phyloP scores from a whole-genome alignment of 2,329 filamentous ascomycete genomes.

The Passalora sequoiae region DNA sequence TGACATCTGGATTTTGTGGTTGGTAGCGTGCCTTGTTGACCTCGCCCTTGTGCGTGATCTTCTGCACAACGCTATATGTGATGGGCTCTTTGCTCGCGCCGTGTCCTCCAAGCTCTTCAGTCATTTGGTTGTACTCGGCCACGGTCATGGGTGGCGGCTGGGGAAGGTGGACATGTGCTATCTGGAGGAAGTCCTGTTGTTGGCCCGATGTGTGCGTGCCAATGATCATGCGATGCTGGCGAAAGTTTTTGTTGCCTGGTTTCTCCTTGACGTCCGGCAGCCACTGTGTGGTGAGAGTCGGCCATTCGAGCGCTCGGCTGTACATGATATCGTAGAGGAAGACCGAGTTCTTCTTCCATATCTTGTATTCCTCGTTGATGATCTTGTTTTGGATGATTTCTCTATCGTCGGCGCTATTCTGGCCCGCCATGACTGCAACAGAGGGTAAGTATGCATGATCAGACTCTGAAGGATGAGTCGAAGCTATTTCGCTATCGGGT shows the following conservation, averaged over 20 bases:
- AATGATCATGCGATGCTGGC: constrained; percentile 80
- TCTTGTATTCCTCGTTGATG: constrained; percentile 99
- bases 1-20: constrained; percentile 93
- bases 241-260: constrained; percentile 73
- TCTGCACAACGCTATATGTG: constrained; percentile 88
- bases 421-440: constrained; percentile 14
- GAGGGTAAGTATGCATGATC: constrained; percentile 2
- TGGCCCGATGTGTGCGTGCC: constrained; percentile 90
- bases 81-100: constrained; percentile 71
- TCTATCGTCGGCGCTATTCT: constrained; percentile 16
- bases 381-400: constrained; percentile 66
- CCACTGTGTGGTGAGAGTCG: constrained; percentile 96
- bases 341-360: constrained; percentile 99
- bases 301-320: constrained; percentile 91
- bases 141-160: constrained; percentile 68
- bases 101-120: constrained; percentile 90
- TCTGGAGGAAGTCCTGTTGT: constrained; percentile 85
- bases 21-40: constrained; percentile 99
- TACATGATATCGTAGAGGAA: constrained; percentile 98
- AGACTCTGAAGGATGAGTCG: not conserved
- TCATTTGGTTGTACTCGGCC: constrained; percentile 83
- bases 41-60: constrained; percentile 92
- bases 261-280: constrained; percentile 86
- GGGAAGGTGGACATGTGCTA: constrained; percentile 88
- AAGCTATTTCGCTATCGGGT: constrained; percentile 10